Evolutionary conservation across 2,329 filamentous ascomycete species (phyloP), one percentile per base, ranked within the genome.

Genomic region (Beauveria brongniartii): DNA sequence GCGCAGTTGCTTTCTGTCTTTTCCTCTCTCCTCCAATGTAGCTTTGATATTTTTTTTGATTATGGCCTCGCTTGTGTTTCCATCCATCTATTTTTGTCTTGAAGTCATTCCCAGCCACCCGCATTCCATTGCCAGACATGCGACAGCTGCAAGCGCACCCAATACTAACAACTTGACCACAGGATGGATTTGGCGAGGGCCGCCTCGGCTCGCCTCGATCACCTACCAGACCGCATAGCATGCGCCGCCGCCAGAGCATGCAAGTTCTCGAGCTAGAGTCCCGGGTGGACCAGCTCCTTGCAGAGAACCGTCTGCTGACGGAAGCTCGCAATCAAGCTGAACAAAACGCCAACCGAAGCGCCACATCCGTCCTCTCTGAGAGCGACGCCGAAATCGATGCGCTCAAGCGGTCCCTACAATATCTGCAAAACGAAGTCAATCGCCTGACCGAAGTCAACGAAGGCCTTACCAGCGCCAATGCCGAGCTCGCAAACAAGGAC

Each of bases 211-310:
- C 92, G 72, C 92, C 93, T 70, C 87, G 89, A 70, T 97, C 94
- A 69, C 94, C 94, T 60, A 96, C 91, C 67, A 87, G 93, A 75
- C 92, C 94, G 69, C 91, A 92, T 71, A 97, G 92, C 80, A 90
- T 99, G 84, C 92, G 93, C 69, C 92, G 93, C 72, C 90, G 93
- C 71, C 94, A 96, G 76, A 97, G 93, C 81, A 93, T 97, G 87
- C 93, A 97, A 77, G 86, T 93, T 59, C 86, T 97, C 63, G 93
- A 99, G 69, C 86, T 99, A 71, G 92, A 97, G 78, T 81, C 84
- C 63, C 86, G 84, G 69, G 83, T 99, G 68, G 91, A 97, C 67
- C 88, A 93, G 73, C 81, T 99, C 65, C 80, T 89, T 46, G 86
- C 88, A 24, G 93, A 99, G 73, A 97, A 97, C 71, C 86, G 88